phyloP scores from a whole-genome alignment of 2,329 filamentous ascomycete genomes.

The Colletotrichum gloeosporioides region DNA sequence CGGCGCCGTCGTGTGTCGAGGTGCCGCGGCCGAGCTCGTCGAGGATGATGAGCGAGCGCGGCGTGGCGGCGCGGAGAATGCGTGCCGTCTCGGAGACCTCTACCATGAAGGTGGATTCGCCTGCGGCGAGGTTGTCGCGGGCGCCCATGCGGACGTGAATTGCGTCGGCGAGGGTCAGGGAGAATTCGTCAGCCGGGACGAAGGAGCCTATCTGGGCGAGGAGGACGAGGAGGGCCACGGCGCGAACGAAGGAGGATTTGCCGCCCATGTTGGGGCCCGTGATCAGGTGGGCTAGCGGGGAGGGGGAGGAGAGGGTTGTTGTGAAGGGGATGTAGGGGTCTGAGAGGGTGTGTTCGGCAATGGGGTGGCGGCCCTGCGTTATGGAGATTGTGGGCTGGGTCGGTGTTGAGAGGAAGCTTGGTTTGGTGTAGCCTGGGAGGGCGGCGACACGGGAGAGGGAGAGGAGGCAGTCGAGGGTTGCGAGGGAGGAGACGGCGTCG shows the following conservation, averaged over 20 bases:
- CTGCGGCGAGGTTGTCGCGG: constrained; percentile 93
- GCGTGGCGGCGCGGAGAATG: constrained; percentile 88
- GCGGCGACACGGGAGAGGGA: constrained; percentile 84
- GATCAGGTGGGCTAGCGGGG: constrained; percentile 79
- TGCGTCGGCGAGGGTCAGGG: constrained; percentile 84
- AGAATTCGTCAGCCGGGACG: constrained; percentile 79
- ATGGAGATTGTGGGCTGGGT: constrained; percentile 73
- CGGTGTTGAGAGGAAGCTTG: constrained; percentile 67
- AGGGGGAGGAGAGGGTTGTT: constrained; percentile 70
- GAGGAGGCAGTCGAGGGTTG: constrained; percentile 87
- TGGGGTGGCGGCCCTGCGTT: constrained; percentile 82
- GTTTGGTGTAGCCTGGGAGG: constrained; percentile 87
- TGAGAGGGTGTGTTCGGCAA: constrained; percentile 90
- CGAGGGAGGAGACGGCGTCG: constrained; percentile 85
- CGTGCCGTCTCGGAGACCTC: constrained; percentile 91
- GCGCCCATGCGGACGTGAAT: constrained; percentile 97
- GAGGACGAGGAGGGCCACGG: constrained; percentile 88
- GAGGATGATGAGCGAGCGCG: constrained; percentile 84
- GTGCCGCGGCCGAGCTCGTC: constrained; percentile 96
- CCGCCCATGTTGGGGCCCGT: constrained; percentile 99
- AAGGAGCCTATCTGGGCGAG: constrained; percentile 96
- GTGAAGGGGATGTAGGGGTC: constrained; percentile 92
- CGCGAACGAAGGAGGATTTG: constrained; percentile 96
- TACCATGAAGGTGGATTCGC: constrained; percentile 97
- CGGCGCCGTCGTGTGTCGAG: constrained; percentile 93